Percentiles rank a stretch among this genome's conserved stretches.
phyloP scores from a whole-genome alignment of 768 basidiomycete species.

The Termitomyces sp. region DNA sequence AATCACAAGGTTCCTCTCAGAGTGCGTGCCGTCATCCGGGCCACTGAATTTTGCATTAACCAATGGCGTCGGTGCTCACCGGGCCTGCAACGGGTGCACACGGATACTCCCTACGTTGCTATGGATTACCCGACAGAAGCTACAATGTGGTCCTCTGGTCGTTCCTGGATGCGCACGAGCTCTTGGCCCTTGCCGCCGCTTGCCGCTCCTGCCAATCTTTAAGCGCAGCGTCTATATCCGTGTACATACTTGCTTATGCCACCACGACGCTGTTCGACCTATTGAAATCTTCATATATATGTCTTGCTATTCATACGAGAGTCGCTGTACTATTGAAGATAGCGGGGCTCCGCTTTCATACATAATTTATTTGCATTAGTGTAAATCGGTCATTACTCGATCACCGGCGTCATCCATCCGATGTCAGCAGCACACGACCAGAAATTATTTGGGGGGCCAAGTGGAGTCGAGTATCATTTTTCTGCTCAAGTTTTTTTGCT shows the following conservation, averaged over 20 bases:
- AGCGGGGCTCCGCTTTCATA: not conserved
- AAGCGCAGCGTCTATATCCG: not conserved
- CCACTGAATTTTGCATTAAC: not conserved
- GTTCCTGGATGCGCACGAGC: slow-evolving; percentile 1
- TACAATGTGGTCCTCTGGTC: not conserved
- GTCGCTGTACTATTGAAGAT: not conserved
- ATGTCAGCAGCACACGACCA: not conserved
- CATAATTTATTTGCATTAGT: not conserved
- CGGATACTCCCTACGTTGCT: not conserved
- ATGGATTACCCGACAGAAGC: not conserved
- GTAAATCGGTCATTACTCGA: not conserved
- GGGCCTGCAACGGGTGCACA: not conserved
- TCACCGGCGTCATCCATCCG: not conserved
- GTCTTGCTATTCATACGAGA: not conserved
- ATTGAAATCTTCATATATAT: not conserved
- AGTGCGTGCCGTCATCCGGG: not conserved
- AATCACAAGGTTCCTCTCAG: not conserved
- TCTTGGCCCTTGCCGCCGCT: not conserved
- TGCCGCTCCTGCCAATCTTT: not conserved
- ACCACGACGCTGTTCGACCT: too few relatives aligned
- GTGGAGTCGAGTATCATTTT: not conserved
- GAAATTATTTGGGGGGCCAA: not conserved
- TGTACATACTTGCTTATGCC: not conserved
- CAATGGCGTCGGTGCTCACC: not conserved
- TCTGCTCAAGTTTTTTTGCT: not conserved